Base-by-base conservation (phyloP, 2,329 filamentous ascomycete species). In the Rhexocercosporidium sp. region DNA sequence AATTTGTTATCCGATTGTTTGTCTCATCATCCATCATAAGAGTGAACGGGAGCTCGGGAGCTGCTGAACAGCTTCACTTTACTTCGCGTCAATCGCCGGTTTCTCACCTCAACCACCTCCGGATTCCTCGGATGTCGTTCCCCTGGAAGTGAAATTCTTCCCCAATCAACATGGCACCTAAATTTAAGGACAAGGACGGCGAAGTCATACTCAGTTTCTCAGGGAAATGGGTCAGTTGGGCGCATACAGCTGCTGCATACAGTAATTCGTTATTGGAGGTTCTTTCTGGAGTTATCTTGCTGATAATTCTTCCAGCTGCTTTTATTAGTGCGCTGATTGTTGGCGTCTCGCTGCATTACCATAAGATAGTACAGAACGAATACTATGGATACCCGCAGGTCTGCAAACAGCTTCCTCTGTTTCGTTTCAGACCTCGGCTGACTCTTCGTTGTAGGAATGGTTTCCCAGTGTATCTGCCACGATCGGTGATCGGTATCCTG, bases 341-440 rank as follows among this genome's bases (percentile, higher is more conserved):
- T 69, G 95, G 95, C 72, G 83, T 90, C 65, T 86, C 84, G 64
- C 86, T 99, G 59, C 96, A 99, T 81, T 98, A 96, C 82, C 88
- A 92, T 77, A 99, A 99, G 83, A 99, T 99, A 74, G 96, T 99
- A 65, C 85, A 97, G 81, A 99, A 99, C 81, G 94, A 99, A 81
- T 92, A 94, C 82, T 97, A 94, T 80, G 93, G 93, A 74, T 97
- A 96, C 77, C 94, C 94, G 1, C 85, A 97, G 54, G 54, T 57
- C 31, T 37, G n/a, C 12, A 20, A 22, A 39, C 53, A 37, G 20
- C 54, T 57, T 41, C 34, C 44, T 47, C 54, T 39, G 12, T 14
- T 6, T 25, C 54, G n/a, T 14, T 41, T 18, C 14, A 39, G n/a
- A 39, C 20, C n/a, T 57, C 25, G 34, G 16, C 54, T 57, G n/a